Base-by-base conservation (phyloP, 441 rosid genomes). In the Croton laevigatus region DNA sequence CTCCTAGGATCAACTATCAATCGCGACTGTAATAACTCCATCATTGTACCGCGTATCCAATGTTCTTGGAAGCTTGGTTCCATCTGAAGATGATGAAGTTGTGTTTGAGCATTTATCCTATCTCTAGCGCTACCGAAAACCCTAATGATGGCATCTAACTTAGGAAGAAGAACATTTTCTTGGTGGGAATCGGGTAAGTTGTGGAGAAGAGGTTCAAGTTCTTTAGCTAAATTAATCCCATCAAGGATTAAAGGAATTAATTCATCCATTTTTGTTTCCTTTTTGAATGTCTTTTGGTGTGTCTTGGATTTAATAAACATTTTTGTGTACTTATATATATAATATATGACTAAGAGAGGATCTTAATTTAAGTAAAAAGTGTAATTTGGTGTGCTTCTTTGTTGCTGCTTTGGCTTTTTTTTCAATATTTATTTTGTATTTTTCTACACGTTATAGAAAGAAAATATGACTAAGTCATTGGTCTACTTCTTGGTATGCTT, bases 211-310 rank as follows among this genome's bases (percentile, higher is more conserved):
- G 85, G 65, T 74, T 90, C 91, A 38, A 91, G 88, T 6, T 81
- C 84, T 55, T 75, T 78, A 10, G 83, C 94, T 16, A 84, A 73
- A 22, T 76, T 79, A 76, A 89, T 77, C 2, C 93, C 98, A 0
- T 70, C 78, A 38, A 81, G 80, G 70, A 91, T 77, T 66, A 82
- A 46, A 69, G 89, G 71, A 63, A 91, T 62, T 22, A 66, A 59
- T 20, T 84, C 85, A 40, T 85, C 89, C 90, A 93, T 84, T 32
- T 36, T 34, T 45, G 22, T 59, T n/a, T n/a, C n/a, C n/a, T n/a
- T 66, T 53, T 19, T 65, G 49, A 16, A 57, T 6, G 17, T n/a
- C 3, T 22, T 20, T 19, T 22, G 3, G n/a, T 37, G 7, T n/a
- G 54, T 20, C 11, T 63, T 36, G 68, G 75, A 20, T 17, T 59